A percentile compares a stretch with the other conserved stretches of the same genome.
Conservation (phyloP, 148 eudicot species). For the Rhododendron molle region DNA sequence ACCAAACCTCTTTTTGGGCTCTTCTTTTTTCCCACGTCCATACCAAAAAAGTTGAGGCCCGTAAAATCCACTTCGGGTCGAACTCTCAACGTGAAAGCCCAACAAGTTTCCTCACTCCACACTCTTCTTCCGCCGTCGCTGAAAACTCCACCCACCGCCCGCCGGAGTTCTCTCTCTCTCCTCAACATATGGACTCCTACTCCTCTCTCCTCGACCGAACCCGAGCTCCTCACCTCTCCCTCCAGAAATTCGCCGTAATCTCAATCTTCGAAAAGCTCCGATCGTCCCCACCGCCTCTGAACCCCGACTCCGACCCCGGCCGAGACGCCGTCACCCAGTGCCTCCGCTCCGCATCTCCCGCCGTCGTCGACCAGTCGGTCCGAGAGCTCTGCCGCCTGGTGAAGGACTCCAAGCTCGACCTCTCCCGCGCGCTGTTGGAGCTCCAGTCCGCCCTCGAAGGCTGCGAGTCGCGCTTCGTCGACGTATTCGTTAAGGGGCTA, state of each 20-base stretch:
- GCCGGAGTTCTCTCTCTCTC: slow-evolving; percentile 1
- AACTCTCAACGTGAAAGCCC: too few species aligned
- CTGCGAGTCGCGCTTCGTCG: slow-evolving; percentile 42
- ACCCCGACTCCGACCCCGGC: slow-evolving; percentile 45
- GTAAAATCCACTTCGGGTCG: not conserved
- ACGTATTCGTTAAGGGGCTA: slow-evolving; percentile 58
- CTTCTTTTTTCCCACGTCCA: too few species aligned
- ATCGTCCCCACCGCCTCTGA: slow-evolving; percentile 29
- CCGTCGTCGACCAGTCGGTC: slow-evolving; percentile 84
- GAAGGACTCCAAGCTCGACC: slow-evolving; percentile 38
- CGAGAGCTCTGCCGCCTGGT: slow-evolving; percentile 78
- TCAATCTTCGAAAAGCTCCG: slow-evolving; percentile 76
- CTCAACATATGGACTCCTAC: slow-evolving; percentile 54
- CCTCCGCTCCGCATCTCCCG: slow-evolving; percentile 55
- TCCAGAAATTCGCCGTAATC: slow-evolving; percentile 74
- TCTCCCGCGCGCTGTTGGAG: slow-evolving; percentile 47
- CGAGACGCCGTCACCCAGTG: slow-evolving; percentile 54
- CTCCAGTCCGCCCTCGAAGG: slow-evolving; percentile 75
- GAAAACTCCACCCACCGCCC: not conserved
- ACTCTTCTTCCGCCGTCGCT: not conserved
- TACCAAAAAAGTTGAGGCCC: not conserved
- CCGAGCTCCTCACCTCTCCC: slow-evolving; percentile 66
- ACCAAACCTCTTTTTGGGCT: too few species aligned
- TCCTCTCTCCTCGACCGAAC: slow-evolving; percentile 53
- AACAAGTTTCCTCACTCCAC: not conserved